Evolutionary conservation across 192 early-diverging fungal species (phyloP).

Genomic region (Spizellomyces punctatus): DNA sequence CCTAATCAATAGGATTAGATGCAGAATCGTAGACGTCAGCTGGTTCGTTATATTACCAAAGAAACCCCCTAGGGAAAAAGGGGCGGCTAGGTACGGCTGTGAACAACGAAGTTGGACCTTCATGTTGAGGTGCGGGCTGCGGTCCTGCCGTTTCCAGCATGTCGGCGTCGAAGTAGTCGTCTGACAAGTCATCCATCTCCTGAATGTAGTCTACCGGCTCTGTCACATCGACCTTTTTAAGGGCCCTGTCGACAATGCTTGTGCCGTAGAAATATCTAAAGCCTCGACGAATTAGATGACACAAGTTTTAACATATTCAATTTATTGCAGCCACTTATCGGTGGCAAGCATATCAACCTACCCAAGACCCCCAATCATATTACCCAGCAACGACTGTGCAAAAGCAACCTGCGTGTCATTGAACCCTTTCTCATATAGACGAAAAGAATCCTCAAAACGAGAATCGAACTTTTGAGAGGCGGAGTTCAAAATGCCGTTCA

Average conservation of each 20-base stretch:
- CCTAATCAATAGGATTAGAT: conserved; percentile 33
- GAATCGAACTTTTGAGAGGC: conserved; percentile 58
- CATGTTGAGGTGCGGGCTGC: conserved; percentile 50
- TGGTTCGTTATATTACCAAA: conserved; percentile 61
- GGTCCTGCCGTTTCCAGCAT: neutral
- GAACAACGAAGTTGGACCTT: conserved; percentile 73
- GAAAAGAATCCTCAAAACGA: conserved; percentile 75
- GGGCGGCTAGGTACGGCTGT: conserved; percentile 83
- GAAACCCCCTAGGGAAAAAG: conserved; percentile 95
- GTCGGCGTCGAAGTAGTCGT: conserved; percentile 47
- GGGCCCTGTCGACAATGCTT: conserved; percentile 70
- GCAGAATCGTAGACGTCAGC: too few species aligned
- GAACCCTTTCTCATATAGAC: conserved; percentile 68
- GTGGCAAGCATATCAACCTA: conserved; percentile 30
- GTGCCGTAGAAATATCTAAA: conserved; percentile 74
- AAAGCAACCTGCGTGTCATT: conserved; percentile 62
- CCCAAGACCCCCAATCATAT: conserved; percentile 89
- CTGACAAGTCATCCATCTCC: conserved; percentile 44
- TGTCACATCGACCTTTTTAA: conserved; percentile 66
- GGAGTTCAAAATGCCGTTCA: conserved; percentile 42
- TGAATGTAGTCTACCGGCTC: conserved; percentile 45
- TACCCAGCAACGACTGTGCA: conserved; percentile 75
- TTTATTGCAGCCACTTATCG: neutral
- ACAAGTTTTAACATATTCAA: neutral
- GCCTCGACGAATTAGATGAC: neutral